Evolutionary conservation across 106 monocot species (phyloP).

Genomic region (Amphibolis antarctica): DNA sequence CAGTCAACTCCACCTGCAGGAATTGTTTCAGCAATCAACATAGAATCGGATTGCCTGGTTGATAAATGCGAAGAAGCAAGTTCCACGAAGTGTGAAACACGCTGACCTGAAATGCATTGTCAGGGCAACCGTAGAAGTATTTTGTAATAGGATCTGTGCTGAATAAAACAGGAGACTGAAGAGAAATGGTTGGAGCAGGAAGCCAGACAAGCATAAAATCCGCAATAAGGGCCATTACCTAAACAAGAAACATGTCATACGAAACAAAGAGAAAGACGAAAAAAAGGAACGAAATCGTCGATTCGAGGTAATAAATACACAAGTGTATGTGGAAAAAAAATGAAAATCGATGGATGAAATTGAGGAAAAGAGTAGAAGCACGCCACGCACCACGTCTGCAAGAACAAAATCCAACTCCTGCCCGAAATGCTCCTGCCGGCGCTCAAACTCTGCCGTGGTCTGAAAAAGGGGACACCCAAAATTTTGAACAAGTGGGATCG

Average conservation of each 20-base stretch:
- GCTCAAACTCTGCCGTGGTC: conserved; percentile 80
- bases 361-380: conserved; percentile 8
- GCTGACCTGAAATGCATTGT: conserved; percentile 92
- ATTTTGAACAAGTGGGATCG: background rate
- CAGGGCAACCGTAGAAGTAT: conserved; percentile 75
- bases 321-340: too few species aligned
- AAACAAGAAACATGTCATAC: background rate
- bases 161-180: conserved; percentile 49
- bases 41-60: background rate
- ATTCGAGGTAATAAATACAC: too few species aligned
- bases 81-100: background rate
- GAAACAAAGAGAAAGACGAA: background rate
- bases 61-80: background rate
- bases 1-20: conserved; percentile 54
- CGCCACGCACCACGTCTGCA: conserved; percentile 68
- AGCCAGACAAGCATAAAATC: conserved; percentile 99
- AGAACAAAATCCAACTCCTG: conserved; percentile 90
- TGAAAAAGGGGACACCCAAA: conserved; percentile 3
- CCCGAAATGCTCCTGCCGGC: conserved; percentile 63
- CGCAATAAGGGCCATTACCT: conserved; percentile 98
- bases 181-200: conserved; percentile 91
- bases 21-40: background rate
- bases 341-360: background rate
- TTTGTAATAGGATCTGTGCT: conserved; percentile 64
- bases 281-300: too few species aligned